Conservation (phyloP, 2,329 filamentous ascomycete genomes). For the Cladophialophora psammophila region DNA sequence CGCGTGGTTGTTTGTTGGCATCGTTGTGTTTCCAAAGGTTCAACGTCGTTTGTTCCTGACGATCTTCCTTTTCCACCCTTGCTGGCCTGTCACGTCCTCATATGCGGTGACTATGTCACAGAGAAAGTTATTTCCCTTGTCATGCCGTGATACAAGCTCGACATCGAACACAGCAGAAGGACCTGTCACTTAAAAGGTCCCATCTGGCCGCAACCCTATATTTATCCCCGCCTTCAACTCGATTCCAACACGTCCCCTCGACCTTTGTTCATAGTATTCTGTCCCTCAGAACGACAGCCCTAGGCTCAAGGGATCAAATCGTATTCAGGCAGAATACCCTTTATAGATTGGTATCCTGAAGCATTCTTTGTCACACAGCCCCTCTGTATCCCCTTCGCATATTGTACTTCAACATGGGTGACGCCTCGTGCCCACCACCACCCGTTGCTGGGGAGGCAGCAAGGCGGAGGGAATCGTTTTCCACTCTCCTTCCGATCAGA, state of each 20-base stretch:
- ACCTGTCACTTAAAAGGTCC: not conserved
- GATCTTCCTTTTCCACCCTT: not conserved
- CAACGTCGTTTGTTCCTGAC: not conserved
- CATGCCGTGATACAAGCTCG: not conserved
- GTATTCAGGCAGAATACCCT: not conserved
- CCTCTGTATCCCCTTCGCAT: not conserved
- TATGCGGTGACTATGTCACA: not conserved
- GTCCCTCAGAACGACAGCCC: not conserved
- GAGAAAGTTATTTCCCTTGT: not conserved
- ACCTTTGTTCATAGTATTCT: not conserved
- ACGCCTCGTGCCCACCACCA: slow-evolving; percentile 23
- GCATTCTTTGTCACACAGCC: not conserved
- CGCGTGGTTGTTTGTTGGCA: not conserved
- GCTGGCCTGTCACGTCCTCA: not conserved
- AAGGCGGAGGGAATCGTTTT: not conserved
- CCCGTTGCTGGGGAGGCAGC: not conserved
- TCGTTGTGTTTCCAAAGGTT: not conserved
- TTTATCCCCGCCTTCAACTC: not conserved
- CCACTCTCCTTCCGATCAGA: slow-evolving; percentile 50
- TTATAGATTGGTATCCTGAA: not conserved
- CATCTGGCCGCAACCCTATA: not conserved
- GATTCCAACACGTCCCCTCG: not conserved
- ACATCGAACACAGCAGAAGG: not conserved
- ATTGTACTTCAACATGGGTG: slow-evolving; percentile 25
- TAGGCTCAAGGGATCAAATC: not conserved